Evolutionary conservation across 2,329 filamentous ascomycete genomes (phyloP).

Genomic region (Monosporascus ibericus): DNA sequence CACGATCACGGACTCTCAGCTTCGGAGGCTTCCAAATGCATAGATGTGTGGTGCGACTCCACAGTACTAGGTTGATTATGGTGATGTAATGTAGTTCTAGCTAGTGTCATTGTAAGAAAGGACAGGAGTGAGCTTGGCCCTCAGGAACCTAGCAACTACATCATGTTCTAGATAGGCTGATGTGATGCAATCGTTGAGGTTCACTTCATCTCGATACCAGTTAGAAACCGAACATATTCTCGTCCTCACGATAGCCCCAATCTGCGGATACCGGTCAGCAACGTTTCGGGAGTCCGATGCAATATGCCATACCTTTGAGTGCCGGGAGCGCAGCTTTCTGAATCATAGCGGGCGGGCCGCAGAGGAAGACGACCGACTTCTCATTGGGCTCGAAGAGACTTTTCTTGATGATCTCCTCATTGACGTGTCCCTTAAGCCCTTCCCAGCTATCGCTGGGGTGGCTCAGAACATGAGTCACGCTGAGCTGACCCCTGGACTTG

Average conservation of each 20-base stretch:
- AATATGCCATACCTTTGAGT: constrained; percentile 24
- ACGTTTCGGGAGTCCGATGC: too few species aligned
- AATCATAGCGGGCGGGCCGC: constrained; percentile 44
- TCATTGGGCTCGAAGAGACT: constrained; percentile 24
- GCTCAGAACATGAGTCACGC: constrained; percentile 43
- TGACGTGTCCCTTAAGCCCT: constrained; percentile 38
- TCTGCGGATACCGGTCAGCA: neutral
- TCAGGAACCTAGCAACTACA: too few species aligned
- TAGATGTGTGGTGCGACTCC: too few species aligned
- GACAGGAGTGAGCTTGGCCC: too few species aligned
- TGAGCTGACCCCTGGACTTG: constrained; percentile 13
- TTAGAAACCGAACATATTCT: neutral
- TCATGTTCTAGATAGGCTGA: too few species aligned
- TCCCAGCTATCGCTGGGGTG: constrained; percentile 36
- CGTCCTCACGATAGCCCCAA: neutral
- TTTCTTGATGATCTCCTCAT: constrained; percentile 33
- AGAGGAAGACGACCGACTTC: constrained; percentile 38
- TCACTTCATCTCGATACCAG: too few species aligned
- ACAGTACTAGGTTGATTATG: too few species aligned
- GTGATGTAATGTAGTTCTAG: too few species aligned
- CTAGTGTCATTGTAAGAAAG: too few species aligned
- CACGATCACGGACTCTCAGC: too few species aligned
- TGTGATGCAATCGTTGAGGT: too few species aligned
- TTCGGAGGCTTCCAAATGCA: too few species aligned
- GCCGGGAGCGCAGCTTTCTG: constrained; percentile 44